These are phyloP conservation scores for Polygonum maritimum DNA, from an alignment of 148 eudicot genomes.

Conservation along the genomic window DNA sequence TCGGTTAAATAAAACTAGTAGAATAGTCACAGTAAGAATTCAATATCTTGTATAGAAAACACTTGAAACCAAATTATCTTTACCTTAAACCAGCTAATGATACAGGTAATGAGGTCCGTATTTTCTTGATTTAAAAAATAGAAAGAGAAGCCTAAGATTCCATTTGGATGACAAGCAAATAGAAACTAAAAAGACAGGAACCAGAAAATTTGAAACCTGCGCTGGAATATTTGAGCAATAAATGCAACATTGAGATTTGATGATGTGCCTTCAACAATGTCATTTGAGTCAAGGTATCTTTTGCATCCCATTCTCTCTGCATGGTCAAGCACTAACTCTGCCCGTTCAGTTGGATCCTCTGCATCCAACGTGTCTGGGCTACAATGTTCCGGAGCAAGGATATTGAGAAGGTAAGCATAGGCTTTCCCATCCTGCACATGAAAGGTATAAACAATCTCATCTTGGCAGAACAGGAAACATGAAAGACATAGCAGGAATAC, in stretches of 20 bases:
- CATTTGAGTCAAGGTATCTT: constrained; percentile 68
- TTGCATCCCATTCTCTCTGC: constrained; percentile 98
- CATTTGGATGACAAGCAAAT: background rate
- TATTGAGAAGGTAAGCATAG: constrained; percentile 86
- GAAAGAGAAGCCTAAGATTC: background rate
- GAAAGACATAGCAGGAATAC: background rate
- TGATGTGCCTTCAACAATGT: constrained; percentile 77
- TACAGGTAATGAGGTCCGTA: background rate
- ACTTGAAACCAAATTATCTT: background rate
- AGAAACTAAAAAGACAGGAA: background rate
- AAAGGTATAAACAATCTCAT: background rate
- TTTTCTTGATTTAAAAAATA: background rate
- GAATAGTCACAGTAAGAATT: background rate
- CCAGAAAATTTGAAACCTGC: constrained; percentile 36
- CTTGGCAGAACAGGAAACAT: background rate
- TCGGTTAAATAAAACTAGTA: background rate
- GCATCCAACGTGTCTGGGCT: constrained; percentile 75
- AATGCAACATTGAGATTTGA: constrained; percentile 88
- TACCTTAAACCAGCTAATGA: background rate
- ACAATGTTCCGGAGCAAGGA: constrained; percentile 94
- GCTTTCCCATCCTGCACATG: constrained; percentile 85
- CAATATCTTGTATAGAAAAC: background rate
- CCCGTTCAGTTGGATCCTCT: constrained; percentile 64
- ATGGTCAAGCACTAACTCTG: constrained; percentile 84
- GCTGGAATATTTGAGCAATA: constrained; percentile 88